Percentiles rank a stretch among this genome's conserved stretches.
Conservation (phyloP, 1,284 basidiomycete genomes). For the Cutaneotrichosporon spelunceum region DNA sequence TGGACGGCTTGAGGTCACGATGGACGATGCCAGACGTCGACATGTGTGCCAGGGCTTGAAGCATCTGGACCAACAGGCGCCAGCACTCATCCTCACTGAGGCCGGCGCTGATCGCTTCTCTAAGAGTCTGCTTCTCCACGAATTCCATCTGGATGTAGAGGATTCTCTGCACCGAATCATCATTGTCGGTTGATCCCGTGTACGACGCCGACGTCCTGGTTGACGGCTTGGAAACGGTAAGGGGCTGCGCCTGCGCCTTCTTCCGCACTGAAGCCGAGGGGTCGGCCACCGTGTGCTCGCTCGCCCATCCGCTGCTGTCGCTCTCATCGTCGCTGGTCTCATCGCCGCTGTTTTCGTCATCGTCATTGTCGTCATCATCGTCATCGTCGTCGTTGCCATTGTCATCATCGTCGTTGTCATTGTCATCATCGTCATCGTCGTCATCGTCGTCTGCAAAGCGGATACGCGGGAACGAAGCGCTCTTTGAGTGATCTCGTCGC, state of each 20-base stretch:
- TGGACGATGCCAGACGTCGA: conserved; percentile 84
- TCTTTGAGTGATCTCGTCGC: conserved; percentile 38
- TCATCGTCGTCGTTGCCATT: conserved; percentile 32
- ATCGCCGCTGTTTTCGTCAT: conserved; percentile 14
- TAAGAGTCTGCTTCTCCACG: conserved; percentile 49
- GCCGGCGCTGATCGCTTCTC: conserved; percentile 71
- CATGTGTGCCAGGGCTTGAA: conserved; percentile 92
- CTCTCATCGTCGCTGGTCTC: conserved; percentile 34
- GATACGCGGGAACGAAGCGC: conserved; percentile 48
- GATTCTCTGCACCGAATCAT: conserved; percentile 38
- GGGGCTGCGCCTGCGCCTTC: conserved; percentile 2
- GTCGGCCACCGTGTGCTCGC: conserved; percentile 33
- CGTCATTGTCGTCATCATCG: conserved; percentile 41
- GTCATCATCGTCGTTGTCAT: conserved; percentile 19
- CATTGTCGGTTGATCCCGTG: conserved; percentile 37
- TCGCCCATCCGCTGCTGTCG: conserved; percentile 29
- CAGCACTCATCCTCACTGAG: conserved; percentile 80
- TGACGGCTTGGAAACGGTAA: conserved; percentile 20
- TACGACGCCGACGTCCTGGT: conserved; percentile 17
- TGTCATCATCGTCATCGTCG: conserved; percentile 41
- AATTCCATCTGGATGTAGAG: conserved; percentile 53
- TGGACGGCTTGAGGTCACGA: conserved; percentile 86
- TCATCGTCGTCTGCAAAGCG: conserved; percentile 42
- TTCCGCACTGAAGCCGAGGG: conserved; percentile 29
- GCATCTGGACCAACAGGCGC: conserved; percentile 82